A percentile compares a stretch with the other conserved stretches of the same genome.
These are phyloP conservation scores for Basipetospora chlamydospora DNA, from an alignment of 2,329 filamentous ascomycete species.

Conservation along the genomic window DNA sequence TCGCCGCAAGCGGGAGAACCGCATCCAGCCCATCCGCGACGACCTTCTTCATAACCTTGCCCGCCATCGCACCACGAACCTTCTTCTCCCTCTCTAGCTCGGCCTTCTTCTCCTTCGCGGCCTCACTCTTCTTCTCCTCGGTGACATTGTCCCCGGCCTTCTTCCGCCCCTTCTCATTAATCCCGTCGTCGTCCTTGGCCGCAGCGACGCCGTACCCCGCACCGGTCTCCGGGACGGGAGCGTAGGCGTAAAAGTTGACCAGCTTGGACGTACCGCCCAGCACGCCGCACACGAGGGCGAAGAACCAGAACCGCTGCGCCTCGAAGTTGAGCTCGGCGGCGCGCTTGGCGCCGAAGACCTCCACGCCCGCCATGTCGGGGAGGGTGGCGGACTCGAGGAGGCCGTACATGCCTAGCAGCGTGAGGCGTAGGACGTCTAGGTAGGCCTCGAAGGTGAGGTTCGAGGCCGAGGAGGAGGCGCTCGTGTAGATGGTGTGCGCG, in stretches of 20 bases:
- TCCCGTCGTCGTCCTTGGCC: background rate
- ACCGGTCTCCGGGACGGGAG: conserved; percentile 17
- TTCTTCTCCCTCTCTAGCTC: conserved; percentile 17
- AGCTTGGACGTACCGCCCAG: conserved; percentile 27
- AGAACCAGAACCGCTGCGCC: conserved; percentile 57
- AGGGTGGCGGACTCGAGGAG: conserved; percentile 51
- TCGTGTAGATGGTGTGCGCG: conserved; percentile 15
- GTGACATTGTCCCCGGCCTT: conserved; percentile 5
- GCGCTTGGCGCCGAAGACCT: conserved; percentile 29
- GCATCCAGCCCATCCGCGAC: conserved; percentile 44
- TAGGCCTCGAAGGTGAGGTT: background rate
- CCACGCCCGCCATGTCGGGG: conserved; percentile 31
- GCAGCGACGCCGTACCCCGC: conserved; percentile 8
- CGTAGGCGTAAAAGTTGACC: conserved; percentile 19
- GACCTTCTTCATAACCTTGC: conserved; percentile 11
- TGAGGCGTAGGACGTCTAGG: conserved; percentile 41
- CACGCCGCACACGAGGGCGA: conserved; percentile 39
- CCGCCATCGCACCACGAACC: conserved; percentile 18
- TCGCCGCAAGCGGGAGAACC: conserved; percentile 40
- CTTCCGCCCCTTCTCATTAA: background rate
- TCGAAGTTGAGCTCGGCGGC: conserved; percentile 37
- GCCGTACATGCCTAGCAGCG: conserved; percentile 51
- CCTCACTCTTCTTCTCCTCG: conserved; percentile 7
- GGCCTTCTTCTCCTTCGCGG: conserved; percentile 10
- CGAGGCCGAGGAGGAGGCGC: conserved; percentile 5